phyloP scores from a whole-genome alignment of 202 grass and related monocot species.

The Schoenoplectus triqueter region DNA sequence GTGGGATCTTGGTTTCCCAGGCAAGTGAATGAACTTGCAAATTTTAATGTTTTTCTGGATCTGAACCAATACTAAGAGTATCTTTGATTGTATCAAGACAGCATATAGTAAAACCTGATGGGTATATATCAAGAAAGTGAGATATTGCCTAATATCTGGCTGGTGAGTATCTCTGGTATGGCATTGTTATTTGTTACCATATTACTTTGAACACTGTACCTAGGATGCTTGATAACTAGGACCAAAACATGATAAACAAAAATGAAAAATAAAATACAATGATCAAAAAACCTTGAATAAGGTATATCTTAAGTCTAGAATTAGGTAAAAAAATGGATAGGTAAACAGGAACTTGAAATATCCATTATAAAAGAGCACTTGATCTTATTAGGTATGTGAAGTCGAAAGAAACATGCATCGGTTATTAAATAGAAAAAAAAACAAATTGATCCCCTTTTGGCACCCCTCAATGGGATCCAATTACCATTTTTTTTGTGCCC shows the following conservation, averaged over 20 bases:
- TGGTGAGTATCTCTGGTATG: background rate
- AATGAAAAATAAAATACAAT: background rate
- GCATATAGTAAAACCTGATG: background rate
- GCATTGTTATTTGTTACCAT: background rate
- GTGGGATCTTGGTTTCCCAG: constrained; percentile 52
- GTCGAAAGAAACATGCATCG: background rate
- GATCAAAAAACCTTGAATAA: background rate
- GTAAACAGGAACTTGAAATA: background rate
- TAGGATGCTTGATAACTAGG: background rate
- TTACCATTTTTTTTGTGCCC: too few relatives aligned
- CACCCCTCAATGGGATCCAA: background rate
- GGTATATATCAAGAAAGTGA: background rate
- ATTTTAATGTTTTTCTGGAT: constrained; percentile 3
- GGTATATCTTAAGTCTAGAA: background rate
- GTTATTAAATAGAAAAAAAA: background rate
- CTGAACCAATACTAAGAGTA: background rate
- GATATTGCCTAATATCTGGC: background rate
- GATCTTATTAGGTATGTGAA: background rate
- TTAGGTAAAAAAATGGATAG: background rate
- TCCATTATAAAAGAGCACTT: background rate
- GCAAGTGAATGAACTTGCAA: constrained; percentile 14
- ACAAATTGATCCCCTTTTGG: background rate
- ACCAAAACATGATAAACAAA: background rate
- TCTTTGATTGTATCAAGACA: background rate
- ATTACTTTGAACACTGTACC: background rate